A percentile compares a stretch with the other conserved stretches of the same genome.
These are phyloP conservation scores for Recurvomyces mirabilis DNA, from an alignment of 495 filamentous ascomycete species.

Conservation along the genomic window DNA sequence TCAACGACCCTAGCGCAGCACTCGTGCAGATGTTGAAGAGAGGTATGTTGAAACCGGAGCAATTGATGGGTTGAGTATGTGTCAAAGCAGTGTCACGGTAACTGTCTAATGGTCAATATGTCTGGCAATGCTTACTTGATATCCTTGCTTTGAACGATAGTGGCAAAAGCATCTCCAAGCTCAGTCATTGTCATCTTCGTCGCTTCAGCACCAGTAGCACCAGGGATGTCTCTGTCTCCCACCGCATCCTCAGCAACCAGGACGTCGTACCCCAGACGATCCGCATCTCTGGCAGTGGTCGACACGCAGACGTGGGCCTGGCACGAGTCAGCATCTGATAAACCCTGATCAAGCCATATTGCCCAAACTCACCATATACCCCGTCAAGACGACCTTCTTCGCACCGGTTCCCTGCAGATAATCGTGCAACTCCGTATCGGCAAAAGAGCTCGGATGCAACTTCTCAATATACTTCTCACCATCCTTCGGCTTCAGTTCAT, in stretches of 20 bases:
- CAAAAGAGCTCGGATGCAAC: constrained; percentile 37
- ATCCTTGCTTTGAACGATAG: constrained; percentile 27
- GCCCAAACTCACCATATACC: constrained; percentile 35
- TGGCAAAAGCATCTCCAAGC: constrained; percentile 31
- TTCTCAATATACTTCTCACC: constrained; percentile 42
- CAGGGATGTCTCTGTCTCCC: constrained; percentile 49
- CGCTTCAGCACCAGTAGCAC: constrained; percentile 28
- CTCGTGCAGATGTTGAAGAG: constrained; percentile 14
- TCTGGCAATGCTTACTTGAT: too few species aligned
- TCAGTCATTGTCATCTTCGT: constrained; percentile 29
- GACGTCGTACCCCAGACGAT: constrained; percentile 48
- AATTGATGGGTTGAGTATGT: constrained; percentile 3
- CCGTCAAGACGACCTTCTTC: constrained; percentile 42
- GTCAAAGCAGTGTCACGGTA: too few species aligned
- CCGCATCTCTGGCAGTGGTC: constrained; percentile 44
- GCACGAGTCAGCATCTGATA: too few species aligned
- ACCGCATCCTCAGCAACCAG: constrained; percentile 44
- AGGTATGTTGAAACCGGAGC: constrained; percentile 12
- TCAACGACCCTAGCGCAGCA: constrained; percentile 9
- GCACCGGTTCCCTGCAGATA: constrained; percentile 31
- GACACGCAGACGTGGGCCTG: constrained; percentile 52
- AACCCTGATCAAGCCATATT: background rate
- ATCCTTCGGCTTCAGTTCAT: constrained; percentile 36
- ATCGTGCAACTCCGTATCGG: constrained; percentile 36
- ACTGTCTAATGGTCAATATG: too few species aligned